A percentile compares a stretch with the other conserved stretches of the same genome.
Conservation (phyloP, 139 green algal genomes). For the Chlorella sp. region DNA sequence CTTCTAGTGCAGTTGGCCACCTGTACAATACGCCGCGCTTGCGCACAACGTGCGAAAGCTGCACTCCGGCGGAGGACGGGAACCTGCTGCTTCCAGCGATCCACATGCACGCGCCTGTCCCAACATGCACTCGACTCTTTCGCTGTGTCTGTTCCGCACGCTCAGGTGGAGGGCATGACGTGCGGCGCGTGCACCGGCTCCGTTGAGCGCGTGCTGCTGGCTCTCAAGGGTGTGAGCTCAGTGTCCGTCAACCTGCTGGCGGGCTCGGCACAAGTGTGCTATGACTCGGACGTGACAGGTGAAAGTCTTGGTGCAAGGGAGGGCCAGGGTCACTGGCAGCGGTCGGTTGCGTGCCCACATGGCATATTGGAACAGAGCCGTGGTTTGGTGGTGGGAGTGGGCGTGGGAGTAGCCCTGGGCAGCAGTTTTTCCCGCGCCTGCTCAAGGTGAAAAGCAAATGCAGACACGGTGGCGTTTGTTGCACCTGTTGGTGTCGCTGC, state of each 20-base stretch:
- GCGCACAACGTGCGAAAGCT: too few relatives aligned
- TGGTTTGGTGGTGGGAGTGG: not conserved
- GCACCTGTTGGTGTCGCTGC: not conserved
- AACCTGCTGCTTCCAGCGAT: too few relatives aligned
- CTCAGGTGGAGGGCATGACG: constrained; percentile 66
- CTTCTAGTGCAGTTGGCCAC: too few relatives aligned
- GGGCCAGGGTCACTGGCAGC: not conserved
- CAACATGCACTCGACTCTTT: not conserved
- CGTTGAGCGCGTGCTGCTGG: constrained; percentile 52
- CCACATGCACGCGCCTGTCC: not conserved
- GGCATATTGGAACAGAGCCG: not conserved
- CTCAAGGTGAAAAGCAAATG: too few relatives aligned
- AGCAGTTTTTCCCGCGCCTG: not conserved
- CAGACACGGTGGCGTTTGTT: not conserved
- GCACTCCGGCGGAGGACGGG: too few relatives aligned
- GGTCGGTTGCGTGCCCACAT: not conserved
- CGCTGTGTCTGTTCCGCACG: not conserved
- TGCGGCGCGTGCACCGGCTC: constrained; percentile 57
- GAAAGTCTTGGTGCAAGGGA: too few relatives aligned
- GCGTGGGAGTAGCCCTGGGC: not conserved
- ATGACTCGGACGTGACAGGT: constrained; percentile 36
- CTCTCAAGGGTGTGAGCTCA: constrained; percentile 45
- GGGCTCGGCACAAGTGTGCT: constrained; percentile 39
- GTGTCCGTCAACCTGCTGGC: constrained; percentile 42
- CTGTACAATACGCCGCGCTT: too few relatives aligned